phyloP scores from a whole-genome alignment of 148 eudicot genomes.

The Beta vulgaris region DNA sequence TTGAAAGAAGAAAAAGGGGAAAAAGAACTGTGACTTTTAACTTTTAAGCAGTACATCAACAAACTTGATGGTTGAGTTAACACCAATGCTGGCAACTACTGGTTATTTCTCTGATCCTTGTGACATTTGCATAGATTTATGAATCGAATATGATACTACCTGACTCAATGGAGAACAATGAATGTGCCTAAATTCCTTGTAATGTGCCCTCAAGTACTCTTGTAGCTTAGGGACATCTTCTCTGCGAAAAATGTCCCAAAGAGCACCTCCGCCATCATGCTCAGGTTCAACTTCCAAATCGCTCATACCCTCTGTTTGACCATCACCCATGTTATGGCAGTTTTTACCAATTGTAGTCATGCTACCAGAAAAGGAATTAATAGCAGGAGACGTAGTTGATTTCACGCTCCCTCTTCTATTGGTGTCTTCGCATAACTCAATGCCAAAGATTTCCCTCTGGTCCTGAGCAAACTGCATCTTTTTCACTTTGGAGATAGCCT shows the following conservation, averaged over 20 bases:
- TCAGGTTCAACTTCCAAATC: conserved; percentile 19
- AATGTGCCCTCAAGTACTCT: conserved; percentile 59
- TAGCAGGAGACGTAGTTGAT: neutral
- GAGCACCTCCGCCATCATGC: conserved; percentile 46
- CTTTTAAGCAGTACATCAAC: too few relatives aligned
- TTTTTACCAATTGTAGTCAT: neutral
- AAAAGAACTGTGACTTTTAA: neutral
- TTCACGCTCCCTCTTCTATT: too few relatives aligned
- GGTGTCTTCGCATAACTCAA: neutral
- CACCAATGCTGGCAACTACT: too few relatives aligned
- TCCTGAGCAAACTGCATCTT: conserved; percentile 39
- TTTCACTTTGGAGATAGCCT: conserved; percentile 28
- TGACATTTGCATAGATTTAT: too few relatives aligned
- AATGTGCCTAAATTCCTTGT: conserved; percentile 60
- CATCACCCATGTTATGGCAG: neutral
- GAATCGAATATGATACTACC: conserved; percentile 34
- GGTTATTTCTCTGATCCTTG: too few relatives aligned
- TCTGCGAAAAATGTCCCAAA: conserved; percentile 76
- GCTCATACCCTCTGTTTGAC: neutral
- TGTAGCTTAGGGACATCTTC: conserved; percentile 64
- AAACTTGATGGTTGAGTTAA: too few relatives aligned
- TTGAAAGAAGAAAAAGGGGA: neutral
- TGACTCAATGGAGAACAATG: conserved; percentile 40
- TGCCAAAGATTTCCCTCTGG: conserved; percentile 37
- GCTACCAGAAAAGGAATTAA: neutral